Evolutionary conservation across 352 stramenopile genomes (phyloP), one percentile per base, ranked within the genome.

Genomic region (Halophytophthora batemanensis): DNA sequence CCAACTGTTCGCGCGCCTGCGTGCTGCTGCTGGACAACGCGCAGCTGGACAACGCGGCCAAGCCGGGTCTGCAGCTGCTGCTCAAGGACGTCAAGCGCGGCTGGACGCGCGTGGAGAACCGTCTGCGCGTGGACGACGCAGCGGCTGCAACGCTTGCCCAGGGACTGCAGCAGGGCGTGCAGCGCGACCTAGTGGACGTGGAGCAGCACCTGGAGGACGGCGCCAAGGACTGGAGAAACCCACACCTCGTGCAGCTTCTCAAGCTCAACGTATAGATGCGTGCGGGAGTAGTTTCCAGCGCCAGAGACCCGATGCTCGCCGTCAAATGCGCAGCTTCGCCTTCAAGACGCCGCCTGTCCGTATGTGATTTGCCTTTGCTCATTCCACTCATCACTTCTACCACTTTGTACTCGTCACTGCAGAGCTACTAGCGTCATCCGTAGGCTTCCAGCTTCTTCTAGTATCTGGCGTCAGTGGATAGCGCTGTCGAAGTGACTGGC

Each of bases 61-160:
- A 84, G 59, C 67, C 54, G 6, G 79, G 63, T 21, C 50, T 93
- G 15, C 77, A 84, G 34, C 61, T 93, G 14, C 52, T 90, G 45
- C 69, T 88, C 2, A 90, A 90, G 70, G 82, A 93, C 68, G 66
- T 85, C 15, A 93, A 93, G 57, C 79, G 79, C 38, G 75, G 82
- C 40, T 93, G 82, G 82, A 75, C 66, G 29, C 66, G 66, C 33
- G 69, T 87, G 44, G 78, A 93, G 56, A 83, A 73, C 53, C 74
- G 67, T n/a, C 61, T 93, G 23, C 58, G 57, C 14, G 58, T 85
- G 31, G 71, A 73, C 18, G 63, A 82, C 39, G 69, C 58, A 34
- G 71, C 67, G 38, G 49, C 49, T 25, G 65, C 69, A 29, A 55
- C 76, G 38, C 50, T 88, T n/a, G 71, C 74, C 10, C 34, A 57